Conservation (phyloP, 2,329 filamentous ascomycete species). For the Ascochyta rabiei region DNA sequence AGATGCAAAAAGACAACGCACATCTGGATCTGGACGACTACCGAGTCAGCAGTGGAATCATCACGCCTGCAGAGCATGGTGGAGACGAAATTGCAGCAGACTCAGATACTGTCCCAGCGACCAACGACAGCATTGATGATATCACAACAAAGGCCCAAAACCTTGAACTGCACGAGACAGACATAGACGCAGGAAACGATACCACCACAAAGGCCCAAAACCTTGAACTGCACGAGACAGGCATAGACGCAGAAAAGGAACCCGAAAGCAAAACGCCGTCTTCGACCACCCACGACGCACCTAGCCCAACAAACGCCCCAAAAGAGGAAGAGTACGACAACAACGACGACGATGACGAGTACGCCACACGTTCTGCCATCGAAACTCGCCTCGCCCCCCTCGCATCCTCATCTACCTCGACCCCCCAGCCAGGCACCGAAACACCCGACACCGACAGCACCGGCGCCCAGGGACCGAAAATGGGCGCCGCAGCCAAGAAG, state of each 20-base stretch:
- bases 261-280: constrained; percentile 24
- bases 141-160: constrained; percentile 22
- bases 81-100: constrained; percentile 20
- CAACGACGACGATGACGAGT: constrained; percentile 43
- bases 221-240: constrained; percentile 16
- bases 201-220: constrained; percentile 22
- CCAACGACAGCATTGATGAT: constrained; percentile 22
- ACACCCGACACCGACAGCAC: constrained; percentile 3
- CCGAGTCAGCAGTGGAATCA: constrained; percentile 39
- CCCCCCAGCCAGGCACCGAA: constrained; percentile 7
- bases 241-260: constrained; percentile 29
- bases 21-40: constrained; percentile 58
- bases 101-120: constrained; percentile 21
- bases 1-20: constrained; percentile 82
- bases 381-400: constrained; percentile 40
- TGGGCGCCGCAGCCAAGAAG: constrained; percentile 57
- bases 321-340: constrained; percentile 20
- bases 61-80: constrained; percentile 42
- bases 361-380: constrained; percentile 45
- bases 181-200: constrained; percentile 29
- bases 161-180: constrained; percentile 16
- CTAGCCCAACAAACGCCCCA: constrained; percentile 1
- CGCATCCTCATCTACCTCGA: constrained; percentile 6
- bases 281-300: neutral
- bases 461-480: constrained; percentile 37